Evolutionary conservation across 2,329 filamentous ascomycete genomes (phyloP).

Genomic region (Penicillium polonicum): DNA sequence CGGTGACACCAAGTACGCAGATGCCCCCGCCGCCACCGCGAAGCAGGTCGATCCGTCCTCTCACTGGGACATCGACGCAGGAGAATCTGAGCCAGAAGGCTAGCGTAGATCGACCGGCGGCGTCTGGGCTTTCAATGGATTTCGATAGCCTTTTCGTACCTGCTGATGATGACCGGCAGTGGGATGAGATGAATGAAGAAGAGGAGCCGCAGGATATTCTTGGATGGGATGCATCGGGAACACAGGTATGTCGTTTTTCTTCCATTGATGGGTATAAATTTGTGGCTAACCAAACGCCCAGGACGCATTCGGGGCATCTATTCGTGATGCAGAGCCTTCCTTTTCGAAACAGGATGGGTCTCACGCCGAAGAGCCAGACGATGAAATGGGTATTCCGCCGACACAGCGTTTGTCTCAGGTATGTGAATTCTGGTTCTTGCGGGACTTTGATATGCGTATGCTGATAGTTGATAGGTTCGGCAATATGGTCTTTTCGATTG

Average conservation of each 20-base stretch:
- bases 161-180: conserved; percentile 58
- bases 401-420: conserved; percentile 53
- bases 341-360: conserved; percentile 18
- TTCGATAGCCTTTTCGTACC: conserved; percentile 62
- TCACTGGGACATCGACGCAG: conserved; percentile 32
- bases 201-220: conserved; percentile 59
- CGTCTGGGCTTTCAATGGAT: conserved; percentile 36
- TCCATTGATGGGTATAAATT: background rate
- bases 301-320: conserved; percentile 32
- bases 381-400: conserved; percentile 45
- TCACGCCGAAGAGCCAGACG: conserved; percentile 18
- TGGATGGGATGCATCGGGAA: conserved; percentile 60
- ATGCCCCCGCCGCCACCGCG: conserved; percentile 33
- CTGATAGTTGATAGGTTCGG: conserved; percentile 34
- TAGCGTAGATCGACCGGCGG: conserved; percentile 30
- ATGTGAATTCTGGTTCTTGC: conserved; percentile 11
- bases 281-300: background rate
- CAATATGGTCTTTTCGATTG: conserved; percentile 47
- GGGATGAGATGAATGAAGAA: conserved; percentile 59
- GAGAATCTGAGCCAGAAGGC: conserved; percentile 21
- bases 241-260: conserved; percentile 25
- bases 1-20: conserved; percentile 17
- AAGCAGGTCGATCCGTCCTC: conserved; percentile 33
- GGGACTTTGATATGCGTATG: background rate
- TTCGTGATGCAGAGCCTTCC: conserved; percentile 37